These are phyloP conservation scores for Talaromyces albobiverticillius DNA, from an alignment of 2,329 filamentous ascomycete genomes.

Conservation along the genomic window DNA sequence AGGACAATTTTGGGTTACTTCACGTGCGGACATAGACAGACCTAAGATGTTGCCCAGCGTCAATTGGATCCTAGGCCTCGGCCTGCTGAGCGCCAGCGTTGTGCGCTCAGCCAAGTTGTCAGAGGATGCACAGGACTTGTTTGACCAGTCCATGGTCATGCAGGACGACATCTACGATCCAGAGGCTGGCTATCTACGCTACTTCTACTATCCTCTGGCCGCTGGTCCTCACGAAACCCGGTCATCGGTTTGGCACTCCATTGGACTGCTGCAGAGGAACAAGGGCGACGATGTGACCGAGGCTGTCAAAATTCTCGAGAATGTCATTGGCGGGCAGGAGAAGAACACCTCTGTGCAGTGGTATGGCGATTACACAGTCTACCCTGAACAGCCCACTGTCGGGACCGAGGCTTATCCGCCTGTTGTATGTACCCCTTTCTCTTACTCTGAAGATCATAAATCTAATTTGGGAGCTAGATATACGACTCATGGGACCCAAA, in stretches of 20 bases:
- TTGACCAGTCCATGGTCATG: slow-evolving; percentile 54
- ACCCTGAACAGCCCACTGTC: slow-evolving; percentile 53
- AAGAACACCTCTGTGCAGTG: slow-evolving; percentile 54
- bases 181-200: slow-evolving; percentile 50
- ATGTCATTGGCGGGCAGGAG: slow-evolving; percentile 54
- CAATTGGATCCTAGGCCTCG: slow-evolving; percentile 9
- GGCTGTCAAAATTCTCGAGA: slow-evolving; percentile 54
- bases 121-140: slow-evolving; percentile 36
- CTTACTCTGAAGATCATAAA: no score
- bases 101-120: slow-evolving; percentile 7
- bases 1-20: no score
- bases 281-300: slow-evolving; percentile 47
- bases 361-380: slow-evolving; percentile 38
- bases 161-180: slow-evolving; percentile 57
- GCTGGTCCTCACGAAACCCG: slow-evolving; percentile 56
- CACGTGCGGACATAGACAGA: no score
- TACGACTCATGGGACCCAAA: slow-evolving; percentile 60
- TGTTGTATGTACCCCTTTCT: slow-evolving; percentile 10
- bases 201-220: slow-evolving; percentile 37
- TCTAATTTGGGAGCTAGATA: no score
- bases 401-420: slow-evolving; percentile 51
- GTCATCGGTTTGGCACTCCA: slow-evolving; percentile 58
- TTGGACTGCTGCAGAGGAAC: slow-evolving; percentile 57
- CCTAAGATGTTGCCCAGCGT: slow-evolving; percentile 5
- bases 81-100: slow-evolving; percentile 7